Evolutionary conservation across 352 stramenopile species (phyloP).

Genomic region (Phytophthora macrochlamydospora): DNA sequence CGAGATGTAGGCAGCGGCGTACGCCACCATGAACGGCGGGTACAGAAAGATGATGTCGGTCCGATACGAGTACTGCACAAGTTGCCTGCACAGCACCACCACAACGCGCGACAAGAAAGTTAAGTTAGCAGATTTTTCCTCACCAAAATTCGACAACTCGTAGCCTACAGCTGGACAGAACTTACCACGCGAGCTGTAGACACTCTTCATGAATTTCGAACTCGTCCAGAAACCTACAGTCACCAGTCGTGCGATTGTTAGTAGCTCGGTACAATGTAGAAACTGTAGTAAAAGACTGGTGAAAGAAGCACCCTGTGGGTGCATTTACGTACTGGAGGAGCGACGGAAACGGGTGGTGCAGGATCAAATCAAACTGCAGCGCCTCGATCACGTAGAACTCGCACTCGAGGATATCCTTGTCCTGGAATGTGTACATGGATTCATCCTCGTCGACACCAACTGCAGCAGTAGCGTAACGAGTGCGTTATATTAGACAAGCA

Average conservation of each 20-base stretch:
- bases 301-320: neutral
- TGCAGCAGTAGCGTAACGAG: conserved; percentile 22
- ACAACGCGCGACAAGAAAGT: neutral
- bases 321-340: conserved; percentile 63
- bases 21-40: conserved; percentile 89
- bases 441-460: conserved; percentile 85
- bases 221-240: conserved; percentile 75
- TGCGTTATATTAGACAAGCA: conserved; percentile 1
- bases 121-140: neutral
- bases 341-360: conserved; percentile 85
- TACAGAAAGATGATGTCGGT: conserved; percentile 88
- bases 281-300: neutral
- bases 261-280: neutral
- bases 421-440: conserved; percentile 88
- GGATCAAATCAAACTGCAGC: conserved; percentile 88
- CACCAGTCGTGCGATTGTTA: neutral
- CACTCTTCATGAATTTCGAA: conserved; percentile 89
- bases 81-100: conserved; percentile 52
- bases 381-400: conserved; percentile 91
- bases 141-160: neutral
- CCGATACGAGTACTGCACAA: conserved; percentile 89
- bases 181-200: conserved; percentile 82
- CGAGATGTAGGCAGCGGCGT: conserved; percentile 81
- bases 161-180: neutral
- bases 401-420: conserved; percentile 91